phyloP scores from a whole-genome alignment of 2,329 filamentous ascomycete genomes.

The Cercospora sp. region DNA sequence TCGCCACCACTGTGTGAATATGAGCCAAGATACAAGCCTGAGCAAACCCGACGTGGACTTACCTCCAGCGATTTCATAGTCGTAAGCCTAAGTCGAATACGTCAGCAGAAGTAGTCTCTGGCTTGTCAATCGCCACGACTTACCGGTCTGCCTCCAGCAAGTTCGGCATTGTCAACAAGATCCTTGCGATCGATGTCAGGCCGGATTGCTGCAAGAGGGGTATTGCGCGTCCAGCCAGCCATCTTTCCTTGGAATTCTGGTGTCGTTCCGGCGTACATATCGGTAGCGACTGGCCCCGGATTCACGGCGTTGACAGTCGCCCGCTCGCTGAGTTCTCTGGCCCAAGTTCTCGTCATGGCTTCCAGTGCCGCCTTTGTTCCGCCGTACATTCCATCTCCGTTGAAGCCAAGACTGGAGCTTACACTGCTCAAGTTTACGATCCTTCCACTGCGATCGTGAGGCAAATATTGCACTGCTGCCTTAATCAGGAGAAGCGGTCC shows the following conservation, averaged over 20 bases:
- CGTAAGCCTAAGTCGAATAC: conserved; percentile 53
- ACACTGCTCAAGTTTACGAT: conserved; percentile 64
- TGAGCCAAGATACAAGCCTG: not conserved
- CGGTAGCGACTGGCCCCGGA: conserved; percentile 65
- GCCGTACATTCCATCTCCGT: conserved; percentile 61
- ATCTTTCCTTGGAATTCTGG: conserved; percentile 60
- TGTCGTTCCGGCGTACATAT: conserved; percentile 61
- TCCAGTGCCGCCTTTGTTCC: conserved; percentile 68
- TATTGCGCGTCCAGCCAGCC: conserved; percentile 60
- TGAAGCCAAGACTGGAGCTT: conserved; percentile 58
- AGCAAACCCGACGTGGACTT: conserved; percentile 30
- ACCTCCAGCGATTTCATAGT: conserved; percentile 70
- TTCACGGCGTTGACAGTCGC: conserved; percentile 67
- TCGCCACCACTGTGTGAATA: conserved; percentile 51
- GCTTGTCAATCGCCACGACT: conserved; percentile 40
- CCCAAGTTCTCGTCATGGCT: conserved; percentile 69
- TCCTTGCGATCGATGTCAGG: conserved; percentile 62
- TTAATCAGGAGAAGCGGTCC: conserved; percentile 77
- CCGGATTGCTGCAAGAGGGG: conserved; percentile 64
- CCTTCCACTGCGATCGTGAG: conserved; percentile 63
- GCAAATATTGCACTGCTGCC: conserved; percentile 69
- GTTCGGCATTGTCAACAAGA: conserved; percentile 46
- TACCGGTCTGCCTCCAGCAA: conserved; percentile 55
- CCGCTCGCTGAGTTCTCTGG: conserved; percentile 60
- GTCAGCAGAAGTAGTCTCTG: conserved; percentile 26